Conservation (phyloP, 2,329 filamentous ascomycete genomes). For the Fusarium udum region DNA sequence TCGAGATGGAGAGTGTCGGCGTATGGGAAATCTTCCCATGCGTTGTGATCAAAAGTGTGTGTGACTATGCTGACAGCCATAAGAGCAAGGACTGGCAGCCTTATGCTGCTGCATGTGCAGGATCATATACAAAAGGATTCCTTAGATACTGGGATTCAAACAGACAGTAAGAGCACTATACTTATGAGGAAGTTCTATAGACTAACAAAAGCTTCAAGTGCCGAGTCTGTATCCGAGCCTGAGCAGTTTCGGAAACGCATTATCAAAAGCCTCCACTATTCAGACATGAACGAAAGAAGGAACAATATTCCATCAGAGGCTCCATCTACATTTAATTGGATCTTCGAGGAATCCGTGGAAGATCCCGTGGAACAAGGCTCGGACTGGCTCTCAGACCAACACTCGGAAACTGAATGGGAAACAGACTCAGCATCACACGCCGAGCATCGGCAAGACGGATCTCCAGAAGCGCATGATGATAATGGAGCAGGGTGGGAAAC, state of each 20-base stretch:
- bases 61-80: background rate
- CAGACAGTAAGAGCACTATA: background rate
- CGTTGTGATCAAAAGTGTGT: background rate
- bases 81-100: background rate
- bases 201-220: rapidly evolving
- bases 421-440: no score
- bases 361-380: rapidly evolving
- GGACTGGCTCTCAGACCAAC: background rate
- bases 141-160: background rate
- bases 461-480: rapidly evolving
- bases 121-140: background rate
- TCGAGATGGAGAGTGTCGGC: background rate
- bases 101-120: background rate
- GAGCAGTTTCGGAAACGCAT: background rate
- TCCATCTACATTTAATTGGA: background rate
- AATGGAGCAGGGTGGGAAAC: rapidly evolving
- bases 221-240: background rate
- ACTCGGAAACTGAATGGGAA: background rate
- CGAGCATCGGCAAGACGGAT: no score
- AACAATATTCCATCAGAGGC: rapidly evolving
- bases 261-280: background rate
- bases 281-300: background rate
- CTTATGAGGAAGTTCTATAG: background rate
- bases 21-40: background rate
- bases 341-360: background rate